These are phyloP conservation scores for Xylaria sp. DNA, from an alignment of 2,329 filamentous ascomycete species.

Conservation along the genomic window DNA sequence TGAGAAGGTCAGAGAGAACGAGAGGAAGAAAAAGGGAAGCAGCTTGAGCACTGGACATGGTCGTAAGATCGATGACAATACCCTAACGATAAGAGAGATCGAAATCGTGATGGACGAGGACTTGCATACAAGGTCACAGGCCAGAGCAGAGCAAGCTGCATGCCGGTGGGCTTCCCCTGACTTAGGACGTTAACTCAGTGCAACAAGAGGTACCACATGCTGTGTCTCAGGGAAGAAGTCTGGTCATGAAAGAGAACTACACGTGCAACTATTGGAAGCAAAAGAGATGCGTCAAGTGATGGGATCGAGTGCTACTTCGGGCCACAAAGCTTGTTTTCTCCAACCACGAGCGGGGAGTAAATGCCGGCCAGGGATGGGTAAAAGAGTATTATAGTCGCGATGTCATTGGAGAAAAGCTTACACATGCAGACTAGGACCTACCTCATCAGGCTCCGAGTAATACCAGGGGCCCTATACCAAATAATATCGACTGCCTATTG, in stretches of 20 bases:
- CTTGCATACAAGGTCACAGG: neutral
- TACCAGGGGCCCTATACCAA: neutral
- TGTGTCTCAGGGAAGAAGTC: neutral
- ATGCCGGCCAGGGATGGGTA: neutral
- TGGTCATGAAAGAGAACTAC: neutral
- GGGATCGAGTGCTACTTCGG: neutral
- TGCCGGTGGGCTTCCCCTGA: neutral
- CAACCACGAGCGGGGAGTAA: slow-evolving; percentile 7
- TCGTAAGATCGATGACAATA: neutral
- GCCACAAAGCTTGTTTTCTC: slow-evolving; percentile 17
- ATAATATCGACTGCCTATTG: neutral
- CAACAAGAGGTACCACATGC: neutral
- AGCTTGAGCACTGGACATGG: neutral
- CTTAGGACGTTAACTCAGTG: neutral
- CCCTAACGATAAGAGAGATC: neutral
- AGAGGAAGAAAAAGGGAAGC: neutral
- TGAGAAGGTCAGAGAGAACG: neutral
- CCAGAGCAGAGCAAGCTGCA: neutral
- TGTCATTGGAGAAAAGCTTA: slow-evolving; percentile 6
- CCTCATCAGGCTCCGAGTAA: slow-evolving; percentile 2
- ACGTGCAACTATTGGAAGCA: neutral
- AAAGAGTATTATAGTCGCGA: neutral
- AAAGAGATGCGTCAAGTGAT: slow-evolving; percentile 8
- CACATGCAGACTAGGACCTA: neutral
- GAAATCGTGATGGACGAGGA: neutral